These are phyloP conservation scores for Colletotrichum theobromicola DNA, from an alignment of 2,329 filamentous ascomycete genomes.

Conservation along the genomic window DNA sequence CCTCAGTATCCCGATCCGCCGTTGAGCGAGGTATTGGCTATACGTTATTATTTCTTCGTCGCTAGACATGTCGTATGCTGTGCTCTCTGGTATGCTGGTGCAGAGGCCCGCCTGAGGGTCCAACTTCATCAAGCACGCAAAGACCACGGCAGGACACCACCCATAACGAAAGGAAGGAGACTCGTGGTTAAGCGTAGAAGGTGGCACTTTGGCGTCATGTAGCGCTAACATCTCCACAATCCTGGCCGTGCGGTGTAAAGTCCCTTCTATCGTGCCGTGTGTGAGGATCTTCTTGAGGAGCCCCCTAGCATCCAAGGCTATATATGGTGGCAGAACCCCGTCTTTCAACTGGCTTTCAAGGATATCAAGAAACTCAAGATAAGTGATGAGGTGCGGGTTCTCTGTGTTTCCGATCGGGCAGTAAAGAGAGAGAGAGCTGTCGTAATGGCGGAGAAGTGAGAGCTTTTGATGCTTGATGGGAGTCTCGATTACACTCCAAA, in stretches of 20 bases:
- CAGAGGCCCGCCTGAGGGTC: not conserved
- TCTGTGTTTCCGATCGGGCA: not conserved
- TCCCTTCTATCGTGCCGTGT: not conserved
- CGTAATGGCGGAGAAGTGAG: not conserved
- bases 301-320: not conserved
- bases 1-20: not conserved
- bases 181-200: too few relatives aligned
- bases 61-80: not conserved
- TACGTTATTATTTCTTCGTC: not conserved
- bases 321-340: accelerated
- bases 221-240: not conserved
- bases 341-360: not conserved
- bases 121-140: not conserved
- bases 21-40: not conserved
- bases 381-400: not conserved
- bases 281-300: not conserved
- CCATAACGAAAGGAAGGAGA: too few relatives aligned
- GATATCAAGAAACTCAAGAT: not conserved
- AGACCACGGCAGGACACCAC: not conserved
- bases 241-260: not conserved
- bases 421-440: not conserved
- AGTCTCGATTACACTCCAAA: too few relatives aligned
- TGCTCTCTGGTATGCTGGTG: not conserved
- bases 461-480: too few relatives aligned
- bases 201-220: not conserved